Evolutionary conservation across 202 grass and related monocot species (phyloP), one percentile per base, ranked within the genome.

Genomic region (Zoysia matrella): DNA sequence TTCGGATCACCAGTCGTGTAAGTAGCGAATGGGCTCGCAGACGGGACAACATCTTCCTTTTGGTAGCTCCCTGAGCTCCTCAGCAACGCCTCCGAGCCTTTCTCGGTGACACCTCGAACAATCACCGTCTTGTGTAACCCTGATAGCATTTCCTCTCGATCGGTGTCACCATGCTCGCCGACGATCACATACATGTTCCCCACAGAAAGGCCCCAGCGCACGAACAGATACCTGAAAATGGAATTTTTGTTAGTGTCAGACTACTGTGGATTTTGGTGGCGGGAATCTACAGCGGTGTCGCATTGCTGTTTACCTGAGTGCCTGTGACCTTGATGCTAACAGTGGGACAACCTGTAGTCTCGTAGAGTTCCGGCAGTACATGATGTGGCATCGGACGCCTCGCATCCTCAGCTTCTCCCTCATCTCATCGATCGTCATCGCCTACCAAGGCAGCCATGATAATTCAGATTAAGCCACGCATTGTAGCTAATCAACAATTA

Each of bases 261-360:
- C 12, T 63, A 18, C 4, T 11, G 55, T 4, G 4, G 46, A 6
- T 2, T 50, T 56, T 11, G 13, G 11, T 69, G 69, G 51, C 22
- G 51, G 55, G 75, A 84, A 49, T 57, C 56, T 56, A 80, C 71
- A 56, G 49, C 62, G 8, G 13, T 46, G 39, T 9, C 4, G 22
- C 5, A 6, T n/a, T 49, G 2, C 14, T 22, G 22, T 72, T 89
- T 36, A 93, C 95, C 95, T 98, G 80, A 98, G 90, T 76, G 95
- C 90, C 83, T 98, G 95, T 78, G 95, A 95, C 50, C 95, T 84
- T 57, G 95, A 98, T 79, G 95, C 92, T 53, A 98, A 68, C 7
- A 98, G 90, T 83, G 95, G 95, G 52, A 98, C 85, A 74, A 98
- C 71, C 80, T 93, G 95, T 66, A 98, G 83, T 50, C 95, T 98